Conservation (phyloP, 148 eudicot genomes). For the Oxyria digyna region DNA sequence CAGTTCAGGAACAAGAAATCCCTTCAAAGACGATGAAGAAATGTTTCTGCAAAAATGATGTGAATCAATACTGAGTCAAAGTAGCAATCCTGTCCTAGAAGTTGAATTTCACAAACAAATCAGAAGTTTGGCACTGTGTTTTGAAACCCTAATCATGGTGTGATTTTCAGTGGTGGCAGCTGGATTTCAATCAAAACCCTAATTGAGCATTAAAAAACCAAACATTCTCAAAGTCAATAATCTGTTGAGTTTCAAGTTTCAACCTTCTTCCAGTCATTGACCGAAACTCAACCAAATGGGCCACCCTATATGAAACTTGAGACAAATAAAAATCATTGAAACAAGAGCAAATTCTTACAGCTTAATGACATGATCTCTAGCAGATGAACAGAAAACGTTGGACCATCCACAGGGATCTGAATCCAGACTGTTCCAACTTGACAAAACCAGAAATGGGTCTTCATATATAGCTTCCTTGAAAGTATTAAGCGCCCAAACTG, state of each 20-base stretch:
- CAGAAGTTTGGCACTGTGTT: background rate
- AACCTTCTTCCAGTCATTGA: background rate
- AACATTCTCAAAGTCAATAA: background rate
- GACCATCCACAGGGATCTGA: constrained; percentile 78
- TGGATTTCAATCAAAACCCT: background rate
- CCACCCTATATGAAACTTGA: background rate
- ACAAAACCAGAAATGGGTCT: constrained; percentile 66
- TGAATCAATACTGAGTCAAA: background rate
- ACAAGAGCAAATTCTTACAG: constrained; percentile 66
- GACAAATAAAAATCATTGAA: background rate
- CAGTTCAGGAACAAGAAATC: constrained; percentile 80
- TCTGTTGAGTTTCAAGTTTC: background rate
- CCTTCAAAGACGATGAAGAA: constrained; percentile 67
- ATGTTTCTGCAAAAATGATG: constrained; percentile 53
- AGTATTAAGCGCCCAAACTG: constrained; percentile 62
- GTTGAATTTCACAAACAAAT: background rate
- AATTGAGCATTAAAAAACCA: background rate
- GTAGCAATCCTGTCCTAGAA: background rate
- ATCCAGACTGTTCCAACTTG: constrained; percentile 79
- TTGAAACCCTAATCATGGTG: background rate
- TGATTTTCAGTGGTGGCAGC: background rate
- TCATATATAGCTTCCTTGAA: constrained; percentile 89
- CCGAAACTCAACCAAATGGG: background rate
- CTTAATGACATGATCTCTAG: constrained; percentile 52
- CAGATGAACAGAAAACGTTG: constrained; percentile 55